A percentile compares a stretch with the other conserved stretches of the same genome.
Conservation (phyloP, 1,284 basidiomycete genomes). For the Rhodotorula sp. region DNA sequence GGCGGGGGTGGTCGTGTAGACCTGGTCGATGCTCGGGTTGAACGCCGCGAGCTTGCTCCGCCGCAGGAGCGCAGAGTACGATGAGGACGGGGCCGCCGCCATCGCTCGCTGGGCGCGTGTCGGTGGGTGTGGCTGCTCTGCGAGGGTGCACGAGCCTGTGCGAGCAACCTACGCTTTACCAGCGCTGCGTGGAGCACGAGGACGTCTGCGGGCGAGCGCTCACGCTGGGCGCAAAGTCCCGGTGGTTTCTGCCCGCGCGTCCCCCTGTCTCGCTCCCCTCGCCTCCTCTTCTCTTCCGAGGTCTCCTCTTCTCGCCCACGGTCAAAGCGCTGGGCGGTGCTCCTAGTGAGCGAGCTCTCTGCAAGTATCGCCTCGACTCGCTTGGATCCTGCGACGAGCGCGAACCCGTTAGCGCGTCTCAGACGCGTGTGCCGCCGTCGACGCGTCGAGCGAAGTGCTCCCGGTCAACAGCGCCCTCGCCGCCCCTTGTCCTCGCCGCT, state of each 20-base stretch:
- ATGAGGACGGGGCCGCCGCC: conserved; percentile 19
- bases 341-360: too few relatives aligned
- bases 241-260: neutral
- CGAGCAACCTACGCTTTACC: too few relatives aligned
- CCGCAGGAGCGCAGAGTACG: conserved; percentile 42
- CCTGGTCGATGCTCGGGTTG: conserved; percentile 42
- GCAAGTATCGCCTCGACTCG: too few relatives aligned
- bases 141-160: neutral
- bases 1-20: conserved; percentile 36
- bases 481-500: neutral
- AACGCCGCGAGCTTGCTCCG: conserved; percentile 44
- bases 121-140: neutral
- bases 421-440: neutral
- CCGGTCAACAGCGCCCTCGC: too few relatives aligned
- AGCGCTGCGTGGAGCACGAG: too few relatives aligned
- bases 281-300: neutral
- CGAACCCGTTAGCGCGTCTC: neutral
- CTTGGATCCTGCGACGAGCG: neutral
- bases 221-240: too few relatives aligned
- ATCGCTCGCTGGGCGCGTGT: too few relatives aligned
- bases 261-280: neutral
- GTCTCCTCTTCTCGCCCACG: too few relatives aligned
- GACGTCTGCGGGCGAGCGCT: neutral
- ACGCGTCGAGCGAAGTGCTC: neutral
- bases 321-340: too few relatives aligned